Evolutionary conservation across 2,329 filamentous ascomycete genomes (phyloP).

Genomic region (Colletotrichum tofieldiae): DNA sequence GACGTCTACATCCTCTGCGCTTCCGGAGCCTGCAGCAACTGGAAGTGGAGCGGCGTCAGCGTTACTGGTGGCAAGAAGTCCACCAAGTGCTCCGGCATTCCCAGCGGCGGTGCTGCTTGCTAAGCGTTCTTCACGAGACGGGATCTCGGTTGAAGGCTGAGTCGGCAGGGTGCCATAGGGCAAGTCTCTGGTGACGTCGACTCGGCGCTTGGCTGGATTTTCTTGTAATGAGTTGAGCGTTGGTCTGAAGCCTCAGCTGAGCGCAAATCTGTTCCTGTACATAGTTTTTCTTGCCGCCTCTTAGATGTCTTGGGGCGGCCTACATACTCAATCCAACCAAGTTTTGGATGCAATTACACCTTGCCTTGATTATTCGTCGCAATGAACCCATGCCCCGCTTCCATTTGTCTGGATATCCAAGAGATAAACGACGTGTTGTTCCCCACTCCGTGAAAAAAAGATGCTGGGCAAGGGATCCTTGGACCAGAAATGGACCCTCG

Average conservation of each 20-base stretch:
- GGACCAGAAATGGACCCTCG: neutral
- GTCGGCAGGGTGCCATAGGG: neutral
- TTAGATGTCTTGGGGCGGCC: neutral
- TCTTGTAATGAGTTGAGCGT: slow-evolving; percentile 35
- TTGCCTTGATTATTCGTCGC: neutral
- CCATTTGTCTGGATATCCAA: neutral
- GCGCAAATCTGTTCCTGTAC: slow-evolving; percentile 28
- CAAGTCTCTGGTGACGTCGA: slow-evolving; percentile 15
- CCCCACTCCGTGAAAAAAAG: neutral
- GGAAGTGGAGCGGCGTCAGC: slow-evolving; percentile 65
- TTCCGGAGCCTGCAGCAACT: slow-evolving; percentile 64
- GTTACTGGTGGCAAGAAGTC: slow-evolving; percentile 67
- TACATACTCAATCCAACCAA: slow-evolving; percentile 20
- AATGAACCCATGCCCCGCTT: neutral
- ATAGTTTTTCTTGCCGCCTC: slow-evolving; percentile 24
- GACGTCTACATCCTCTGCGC: slow-evolving; percentile 70
- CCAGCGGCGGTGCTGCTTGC: slow-evolving; percentile 42
- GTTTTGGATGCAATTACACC: neutral
- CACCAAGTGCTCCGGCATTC: slow-evolving; percentile 48
- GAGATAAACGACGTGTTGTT: neutral
- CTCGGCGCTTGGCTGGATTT: neutral
- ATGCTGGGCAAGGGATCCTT: neutral
- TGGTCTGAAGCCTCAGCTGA: slow-evolving; percentile 39
- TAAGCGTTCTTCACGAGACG: slow-evolving; percentile 11
- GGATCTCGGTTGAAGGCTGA: neutral